Percentiles rank a stretch among this genome's conserved stretches.
Conservation (phyloP, 345 rosid species). For the Euphorbia tirucalli region DNA sequence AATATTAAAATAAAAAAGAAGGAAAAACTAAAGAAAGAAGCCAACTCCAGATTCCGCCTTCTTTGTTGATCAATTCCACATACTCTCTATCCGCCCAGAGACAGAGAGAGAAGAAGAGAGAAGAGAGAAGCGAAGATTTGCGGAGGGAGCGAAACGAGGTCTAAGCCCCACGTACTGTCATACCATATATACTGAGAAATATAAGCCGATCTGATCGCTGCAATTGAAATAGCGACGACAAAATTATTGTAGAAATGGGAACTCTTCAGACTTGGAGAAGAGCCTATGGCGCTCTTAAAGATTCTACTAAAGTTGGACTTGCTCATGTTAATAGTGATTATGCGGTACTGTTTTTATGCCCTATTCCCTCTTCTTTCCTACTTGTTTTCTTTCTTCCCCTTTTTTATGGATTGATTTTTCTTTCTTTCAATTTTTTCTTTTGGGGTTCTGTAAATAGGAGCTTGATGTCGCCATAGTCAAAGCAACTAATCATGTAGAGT, state of each 20-base stretch:
- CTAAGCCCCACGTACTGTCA: slow-evolving; percentile 26
- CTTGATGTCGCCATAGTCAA: slow-evolving; percentile 97
- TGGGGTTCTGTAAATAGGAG: slow-evolving; percentile 49
- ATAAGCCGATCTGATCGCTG: slow-evolving; percentile 2
- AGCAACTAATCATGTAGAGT: slow-evolving; percentile 96
- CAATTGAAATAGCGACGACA: neutral
- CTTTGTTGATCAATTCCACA: slow-evolving; percentile 8
- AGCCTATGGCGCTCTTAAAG: slow-evolving; percentile 96
- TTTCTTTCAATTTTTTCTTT: neutral
- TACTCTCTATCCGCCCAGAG: neutral
- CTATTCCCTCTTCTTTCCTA: neutral
- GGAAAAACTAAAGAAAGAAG: neutral
- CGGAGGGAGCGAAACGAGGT: slow-evolving; percentile 15
- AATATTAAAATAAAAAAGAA: too few relatives aligned
- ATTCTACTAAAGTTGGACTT: slow-evolving; percentile 97
- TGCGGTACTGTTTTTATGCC: slow-evolving; percentile 48
- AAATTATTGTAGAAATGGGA: slow-evolving; percentile 49
- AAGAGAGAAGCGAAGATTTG: too few relatives aligned
- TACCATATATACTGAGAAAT: neutral
- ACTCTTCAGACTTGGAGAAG: slow-evolving; percentile 95
- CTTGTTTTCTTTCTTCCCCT: neutral
- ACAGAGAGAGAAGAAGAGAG: neutral
- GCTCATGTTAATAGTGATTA: slow-evolving; percentile 98
- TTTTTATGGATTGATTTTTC: slow-evolving; percentile 25
- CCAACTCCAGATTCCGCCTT: neutral